Percentiles rank a stretch among this genome's conserved stretches.
phyloP scores from a whole-genome alignment of 768 basidiomycete genomes.

The Boletus patriciae region DNA sequence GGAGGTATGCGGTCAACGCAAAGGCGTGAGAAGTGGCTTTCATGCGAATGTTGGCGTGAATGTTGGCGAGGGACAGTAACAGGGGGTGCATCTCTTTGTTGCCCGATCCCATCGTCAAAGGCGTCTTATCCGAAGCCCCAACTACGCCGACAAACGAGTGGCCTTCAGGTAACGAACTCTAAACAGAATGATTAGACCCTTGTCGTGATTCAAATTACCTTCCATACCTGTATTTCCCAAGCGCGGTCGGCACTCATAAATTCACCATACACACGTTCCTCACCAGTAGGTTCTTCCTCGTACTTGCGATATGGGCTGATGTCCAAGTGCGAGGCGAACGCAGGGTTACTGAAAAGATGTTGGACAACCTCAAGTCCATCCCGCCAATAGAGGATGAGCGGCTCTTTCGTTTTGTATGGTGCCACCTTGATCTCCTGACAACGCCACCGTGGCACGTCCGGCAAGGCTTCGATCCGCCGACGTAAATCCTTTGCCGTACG shows the following conservation, averaged over 20 bases:
- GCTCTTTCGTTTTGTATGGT: constrained; percentile 1
- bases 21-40: not conserved
- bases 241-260: too few species aligned
- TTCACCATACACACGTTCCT: not conserved
- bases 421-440: constrained; percentile 7
- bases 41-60: not conserved
- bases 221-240: too few species aligned
- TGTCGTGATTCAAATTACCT: too few species aligned
- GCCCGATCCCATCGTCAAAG: not conserved
- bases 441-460: constrained; percentile 3
- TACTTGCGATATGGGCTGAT: constrained; percentile 1
- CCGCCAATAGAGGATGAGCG: constrained; percentile 7
- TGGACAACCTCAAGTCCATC: constrained; percentile 28
- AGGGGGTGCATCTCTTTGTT: not conserved
- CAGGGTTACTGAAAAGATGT: constrained; percentile 24
- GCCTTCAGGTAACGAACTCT: not conserved
- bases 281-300: not conserved
- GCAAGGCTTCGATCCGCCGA: not conserved
- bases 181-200: too few species aligned
- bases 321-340: constrained; percentile 10
- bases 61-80: not conserved
- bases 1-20: not conserved
- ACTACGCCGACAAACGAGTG: not conserved
- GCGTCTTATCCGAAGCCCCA: not conserved
- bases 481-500: not conserved